A percentile compares a stretch with the other conserved stretches of the same genome.
These are phyloP conservation scores for Globisporangium cylindrosporum DNA, from an alignment of 352 stramenopile species.

Conservation along the genomic window DNA sequence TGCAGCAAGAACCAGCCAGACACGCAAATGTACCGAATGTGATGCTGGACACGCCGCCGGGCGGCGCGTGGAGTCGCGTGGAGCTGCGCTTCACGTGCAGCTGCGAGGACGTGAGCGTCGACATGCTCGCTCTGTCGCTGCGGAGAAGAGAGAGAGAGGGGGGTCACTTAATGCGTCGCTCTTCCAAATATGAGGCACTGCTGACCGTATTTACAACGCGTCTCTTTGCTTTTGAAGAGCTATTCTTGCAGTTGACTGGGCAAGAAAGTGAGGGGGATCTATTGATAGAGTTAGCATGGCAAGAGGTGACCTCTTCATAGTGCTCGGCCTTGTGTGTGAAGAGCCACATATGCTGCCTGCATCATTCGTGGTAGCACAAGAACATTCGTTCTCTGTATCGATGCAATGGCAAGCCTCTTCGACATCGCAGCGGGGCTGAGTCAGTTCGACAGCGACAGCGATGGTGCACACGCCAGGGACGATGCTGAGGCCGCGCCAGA, in stretches of 20 bases:
- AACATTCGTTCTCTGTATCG: too few relatives aligned
- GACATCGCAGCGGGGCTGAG: slow-evolving; percentile 50
- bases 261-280: too few relatives aligned
- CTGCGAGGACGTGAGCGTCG: slow-evolving; percentile 74
- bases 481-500: neutral
- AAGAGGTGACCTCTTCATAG: too few relatives aligned
- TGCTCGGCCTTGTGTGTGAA: too few relatives aligned
- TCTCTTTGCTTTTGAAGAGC: too few relatives aligned
- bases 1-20: neutral
- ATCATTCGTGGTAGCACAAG: too few relatives aligned
- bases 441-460: slow-evolving; percentile 29
- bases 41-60: slow-evolving; percentile 61
- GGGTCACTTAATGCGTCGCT: too few relatives aligned
- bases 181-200: too few relatives aligned
- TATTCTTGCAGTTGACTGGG: too few relatives aligned
- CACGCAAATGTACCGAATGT: slow-evolving; percentile 45
- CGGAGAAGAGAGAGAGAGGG: neutral
- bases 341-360: too few relatives aligned
- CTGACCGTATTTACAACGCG: too few relatives aligned
- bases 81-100: slow-evolving; percentile 77
- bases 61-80: slow-evolving; percentile 66
- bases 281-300: too few relatives aligned
- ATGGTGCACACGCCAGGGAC: neutral
- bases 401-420: slow-evolving; percentile 47
- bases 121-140: slow-evolving; percentile 35